Conservation (phyloP, 768 basidiomycete genomes). For the Steccherinum ochraceum region DNA sequence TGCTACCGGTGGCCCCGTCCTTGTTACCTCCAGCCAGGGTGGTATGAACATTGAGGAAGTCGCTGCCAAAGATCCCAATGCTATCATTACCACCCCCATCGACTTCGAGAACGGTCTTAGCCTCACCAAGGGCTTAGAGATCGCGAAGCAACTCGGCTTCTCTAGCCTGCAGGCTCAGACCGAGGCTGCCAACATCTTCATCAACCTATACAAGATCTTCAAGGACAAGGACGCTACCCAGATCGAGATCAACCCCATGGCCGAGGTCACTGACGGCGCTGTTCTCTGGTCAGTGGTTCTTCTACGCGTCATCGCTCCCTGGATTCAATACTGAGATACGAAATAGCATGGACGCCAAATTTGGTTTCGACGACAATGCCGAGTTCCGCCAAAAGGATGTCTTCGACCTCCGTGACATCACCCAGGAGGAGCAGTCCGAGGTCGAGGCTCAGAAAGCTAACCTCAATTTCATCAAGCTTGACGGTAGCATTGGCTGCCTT, state of each 20-base stretch:
- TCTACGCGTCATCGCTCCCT: not conserved
- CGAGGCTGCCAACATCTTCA: slow-evolving; percentile 90
- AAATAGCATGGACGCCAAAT: slow-evolving; percentile 99
- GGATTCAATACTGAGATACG: too few species aligned
- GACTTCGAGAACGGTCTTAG: slow-evolving; percentile 77
- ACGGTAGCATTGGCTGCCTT: slow-evolving; percentile 93
- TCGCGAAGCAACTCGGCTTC: slow-evolving; percentile 93
- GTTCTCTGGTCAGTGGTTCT: slow-evolving; percentile 74
- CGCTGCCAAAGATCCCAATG: slow-evolving; percentile 87
- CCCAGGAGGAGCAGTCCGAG: slow-evolving; percentile 96
- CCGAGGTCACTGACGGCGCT: slow-evolving; percentile 82
- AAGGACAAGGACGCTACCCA: slow-evolving; percentile 99
- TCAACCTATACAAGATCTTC: slow-evolving; percentile 93
- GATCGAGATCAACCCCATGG: slow-evolving; percentile 99
- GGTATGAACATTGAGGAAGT: slow-evolving; percentile 99
- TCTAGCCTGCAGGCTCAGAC: slow-evolving; percentile 60
- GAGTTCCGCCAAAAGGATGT: slow-evolving; percentile 94
- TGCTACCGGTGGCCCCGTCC: slow-evolving; percentile 77
- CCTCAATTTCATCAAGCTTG: slow-evolving; percentile 98
- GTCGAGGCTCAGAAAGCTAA: slow-evolving; percentile 96
- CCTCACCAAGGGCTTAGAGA: slow-evolving; percentile 57
- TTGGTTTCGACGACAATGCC: slow-evolving; percentile 99
- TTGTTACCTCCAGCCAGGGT: slow-evolving; percentile 91
- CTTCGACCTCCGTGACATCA: slow-evolving; percentile 82
- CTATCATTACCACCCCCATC: slow-evolving; percentile 95